Evolutionary conservation across 2,329 filamentous ascomycete species (phyloP), one percentile per base, ranked within the genome.

Genomic region (Zymoseptoria brevis): DNA sequence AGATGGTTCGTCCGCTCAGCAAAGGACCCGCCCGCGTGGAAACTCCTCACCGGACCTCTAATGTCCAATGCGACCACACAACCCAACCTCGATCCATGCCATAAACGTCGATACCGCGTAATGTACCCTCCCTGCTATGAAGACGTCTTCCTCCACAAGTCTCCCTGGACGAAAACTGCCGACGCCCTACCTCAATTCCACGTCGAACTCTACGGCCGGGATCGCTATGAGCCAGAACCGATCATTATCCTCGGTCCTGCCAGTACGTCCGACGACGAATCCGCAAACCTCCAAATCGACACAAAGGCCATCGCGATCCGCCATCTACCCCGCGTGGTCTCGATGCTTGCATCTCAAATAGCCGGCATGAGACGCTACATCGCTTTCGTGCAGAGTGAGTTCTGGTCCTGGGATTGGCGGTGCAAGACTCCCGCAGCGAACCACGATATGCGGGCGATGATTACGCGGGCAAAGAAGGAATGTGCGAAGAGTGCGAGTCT

Each of bases 91-190:
- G 55, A 56, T 2, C 61, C 63, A 7, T 35, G 55, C 7, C 61
- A 57, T 8, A 64, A 66, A 53, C 60, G 63, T 19, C 57, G 63
- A 9, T 66, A 65, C 55, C 29, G 52, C 19, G 54, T 66, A 19
- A 30, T 65, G 52, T 66, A 62, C 30, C 64, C 64, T 19, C 54
- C 61, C 9, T 52, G 57, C 13, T 66, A 66, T 55, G 63, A 66
- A 56, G 64, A 66, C 29, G 64, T 66, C 53, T 65, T 59, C 49
- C 60, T 66, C 26, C 64, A 66, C 57, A 66, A 63, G 50, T 55
- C 58, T 16, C 55, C 55, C 2, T 66, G 61, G 61, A 50, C 54
- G 3, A 35, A 55, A 51, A 56, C 58, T 24, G 48, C 57, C 13
- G 41, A 56, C 30, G 53, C 29, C 8, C 58, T 66, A n/a, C 64